Evolutionary conservation across 108 stramenopile species (phyloP).

Genomic region (Nitzschia sp.): DNA sequence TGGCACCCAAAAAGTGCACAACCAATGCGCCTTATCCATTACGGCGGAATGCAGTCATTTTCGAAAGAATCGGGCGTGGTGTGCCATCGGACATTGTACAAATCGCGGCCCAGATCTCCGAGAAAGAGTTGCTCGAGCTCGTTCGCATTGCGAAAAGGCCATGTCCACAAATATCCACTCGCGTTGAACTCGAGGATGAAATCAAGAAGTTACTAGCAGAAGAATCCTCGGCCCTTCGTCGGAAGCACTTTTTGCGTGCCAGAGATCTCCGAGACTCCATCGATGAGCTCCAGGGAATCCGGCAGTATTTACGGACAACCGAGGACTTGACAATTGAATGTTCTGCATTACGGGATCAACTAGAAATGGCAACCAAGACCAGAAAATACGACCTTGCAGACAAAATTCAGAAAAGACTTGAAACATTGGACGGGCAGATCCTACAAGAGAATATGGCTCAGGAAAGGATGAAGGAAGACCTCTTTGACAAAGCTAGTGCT

Average conservation of each 20-base stretch:
- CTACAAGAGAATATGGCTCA: not conserved
- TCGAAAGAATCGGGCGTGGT: slow-evolving; percentile 24
- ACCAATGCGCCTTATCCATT: slow-evolving; percentile 13
- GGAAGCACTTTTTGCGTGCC: slow-evolving; percentile 27
- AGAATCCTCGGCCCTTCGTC: slow-evolving; percentile 14
- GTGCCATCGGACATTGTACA: slow-evolving; percentile 21
- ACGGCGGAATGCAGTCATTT: slow-evolving; percentile 18
- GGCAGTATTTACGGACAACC: slow-evolving; percentile 9
- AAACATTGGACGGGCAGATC: slow-evolving; percentile 8
- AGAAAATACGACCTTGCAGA: slow-evolving; percentile 2
- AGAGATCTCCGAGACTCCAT: slow-evolving; percentile 17
- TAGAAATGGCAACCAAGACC: slow-evolving; percentile 2
- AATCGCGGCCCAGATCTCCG: slow-evolving; percentile 7
- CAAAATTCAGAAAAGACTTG: slow-evolving; percentile 6
- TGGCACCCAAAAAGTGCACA: not conserved
- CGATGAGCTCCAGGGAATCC: slow-evolving; percentile 29
- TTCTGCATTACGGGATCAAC: not conserved
- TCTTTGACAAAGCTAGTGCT: not conserved
- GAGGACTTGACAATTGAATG: slow-evolving; percentile 22
- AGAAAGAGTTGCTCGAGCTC: slow-evolving; percentile 17
- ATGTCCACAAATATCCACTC: slow-evolving; percentile 11
- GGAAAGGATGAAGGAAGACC: not conserved
- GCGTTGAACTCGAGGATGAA: slow-evolving; percentile 19
- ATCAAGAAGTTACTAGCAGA: not conserved
- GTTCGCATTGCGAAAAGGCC: slow-evolving; percentile 23